Percentiles rank a stretch among this genome's conserved stretches.
phyloP scores from a whole-genome alignment of 2,329 filamentous ascomycete species.

The Fulvia fulva region DNA sequence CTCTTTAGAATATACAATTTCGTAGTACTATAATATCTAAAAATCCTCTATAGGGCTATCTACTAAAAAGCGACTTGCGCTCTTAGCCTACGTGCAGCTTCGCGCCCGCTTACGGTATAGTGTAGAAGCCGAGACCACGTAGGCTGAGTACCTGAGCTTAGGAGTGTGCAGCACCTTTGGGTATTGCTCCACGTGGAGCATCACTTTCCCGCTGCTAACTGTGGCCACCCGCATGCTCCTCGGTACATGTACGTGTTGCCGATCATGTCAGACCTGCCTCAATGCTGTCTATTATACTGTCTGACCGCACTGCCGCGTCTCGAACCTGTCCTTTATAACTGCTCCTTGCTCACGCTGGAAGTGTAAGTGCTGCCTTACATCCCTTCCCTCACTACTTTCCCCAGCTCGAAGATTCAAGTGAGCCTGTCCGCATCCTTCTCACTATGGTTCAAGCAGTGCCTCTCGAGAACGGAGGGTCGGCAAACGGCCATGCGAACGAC shows the following conservation, averaged over 20 bases:
- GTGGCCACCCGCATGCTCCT: not conserved
- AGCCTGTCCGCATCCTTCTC: not conserved
- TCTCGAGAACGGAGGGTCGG: conserved; percentile 18
- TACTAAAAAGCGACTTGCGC: no score
- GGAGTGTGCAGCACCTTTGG: not conserved
- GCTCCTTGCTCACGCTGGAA: not conserved
- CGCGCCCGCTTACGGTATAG: no score
- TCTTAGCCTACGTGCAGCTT: no score
- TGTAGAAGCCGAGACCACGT: no score
- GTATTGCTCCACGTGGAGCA: not conserved
- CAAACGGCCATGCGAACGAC: conserved; percentile 18
- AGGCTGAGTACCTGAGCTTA: no score
- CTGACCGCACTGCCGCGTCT: not conserved
- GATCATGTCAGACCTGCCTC: not conserved
- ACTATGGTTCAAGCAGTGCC: conserved; percentile 26
- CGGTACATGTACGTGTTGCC: not conserved
- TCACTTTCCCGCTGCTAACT: not conserved
- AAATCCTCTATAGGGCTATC: no score
- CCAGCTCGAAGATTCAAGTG: not conserved
- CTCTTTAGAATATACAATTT: no score
- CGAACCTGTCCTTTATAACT: not conserved
- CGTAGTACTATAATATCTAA: no score
- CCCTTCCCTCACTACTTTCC: not conserved
- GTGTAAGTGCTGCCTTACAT: not conserved
- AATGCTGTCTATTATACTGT: not conserved